Base-by-base conservation (phyloP, 1,284 basidiomycete species). In the Fomitopsis pinicola region DNA sequence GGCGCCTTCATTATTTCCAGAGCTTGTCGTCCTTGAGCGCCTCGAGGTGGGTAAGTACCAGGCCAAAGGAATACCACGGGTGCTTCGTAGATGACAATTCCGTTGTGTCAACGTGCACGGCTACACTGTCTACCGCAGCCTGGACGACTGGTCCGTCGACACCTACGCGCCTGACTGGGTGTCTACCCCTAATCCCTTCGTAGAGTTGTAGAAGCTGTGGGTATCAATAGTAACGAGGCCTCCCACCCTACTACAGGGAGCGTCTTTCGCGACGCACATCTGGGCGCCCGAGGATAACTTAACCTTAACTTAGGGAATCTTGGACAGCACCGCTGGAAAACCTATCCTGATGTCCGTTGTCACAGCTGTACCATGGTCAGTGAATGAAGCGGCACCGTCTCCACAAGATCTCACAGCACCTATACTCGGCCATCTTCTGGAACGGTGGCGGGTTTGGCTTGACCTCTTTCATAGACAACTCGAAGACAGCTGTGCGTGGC, bases 391-490 rank as follows among this genome's bases (percentile, higher is more conserved):
- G 35, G 7, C 35, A 58, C 38, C 2, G 42, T 10, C 66, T 10
- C 54, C 36, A 9, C 69, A 87, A 85, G 2, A 82, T 86, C 62
- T 87, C 86, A 6, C 83, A 88, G 66, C 86, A 88, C 66, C 79
- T 77, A 45, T 88, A 88, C 66, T 82, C 80, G n/a, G 83, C 83
- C 35, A 76, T 78, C 5, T 87, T 84, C 69, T 84, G 83, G 65
- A 67, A 72, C 22, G 87, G 83, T 22, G 78, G 71, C 59, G 76
- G 76, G 50, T 78, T 79, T 28, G 67, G 81, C 33, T 70, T 88
- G 19, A 77, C 82, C 61, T 82, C 85, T 63, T 75, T 89, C 59
- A 88, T 88, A 83, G 79, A 77, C 59, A 88, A 89, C 1, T 22
- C 22, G 22, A 22, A 22, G 68, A 68, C 77, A 5, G 76, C 76